Percentiles rank a stretch among this genome's conserved stretches.
phyloP scores from a whole-genome alignment of 148 eudicot genomes.

The Camellia lanceoleosa region DNA sequence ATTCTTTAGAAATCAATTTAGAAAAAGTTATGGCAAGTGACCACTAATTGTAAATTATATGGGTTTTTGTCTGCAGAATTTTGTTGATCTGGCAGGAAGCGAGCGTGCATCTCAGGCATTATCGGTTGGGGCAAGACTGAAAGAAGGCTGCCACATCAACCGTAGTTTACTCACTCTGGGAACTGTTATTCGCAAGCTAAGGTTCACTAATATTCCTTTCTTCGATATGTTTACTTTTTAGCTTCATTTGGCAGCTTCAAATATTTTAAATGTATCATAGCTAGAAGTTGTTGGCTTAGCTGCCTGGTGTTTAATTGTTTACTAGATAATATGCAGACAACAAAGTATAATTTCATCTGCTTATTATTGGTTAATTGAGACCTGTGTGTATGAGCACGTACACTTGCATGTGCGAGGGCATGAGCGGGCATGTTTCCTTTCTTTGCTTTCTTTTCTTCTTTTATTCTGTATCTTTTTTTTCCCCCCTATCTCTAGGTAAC shows the following conservation, averaged over 20 bases:
- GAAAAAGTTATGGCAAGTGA: background rate
- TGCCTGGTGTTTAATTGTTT: constrained; percentile 29
- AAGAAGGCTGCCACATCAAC: constrained; percentile 94
- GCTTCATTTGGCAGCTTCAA: too few relatives aligned
- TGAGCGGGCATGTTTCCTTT: too few relatives aligned
- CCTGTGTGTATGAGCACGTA: background rate
- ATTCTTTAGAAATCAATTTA: background rate
- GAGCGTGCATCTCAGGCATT: constrained; percentile 92
- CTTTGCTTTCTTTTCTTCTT: too few relatives aligned
- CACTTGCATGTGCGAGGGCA: too few relatives aligned
- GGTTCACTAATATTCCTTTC: constrained; percentile 37
- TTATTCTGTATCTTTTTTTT: background rate
- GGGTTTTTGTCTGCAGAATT: constrained; percentile 49
- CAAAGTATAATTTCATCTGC: constrained; percentile 2
- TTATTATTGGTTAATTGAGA: background rate
- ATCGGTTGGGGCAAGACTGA: constrained; percentile 71
- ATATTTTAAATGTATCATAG: constrained; percentile 62
- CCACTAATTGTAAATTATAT: background rate
- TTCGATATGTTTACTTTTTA: constrained; percentile 23
- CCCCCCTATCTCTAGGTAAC: background rate
- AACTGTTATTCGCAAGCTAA: constrained; percentile 81
- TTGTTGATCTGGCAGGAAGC: constrained; percentile 98
- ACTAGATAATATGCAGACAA: constrained; percentile 63
- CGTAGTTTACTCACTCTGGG: constrained; percentile 86
- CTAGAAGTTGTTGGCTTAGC: constrained; percentile 82